Conservation (phyloP, 75 land plant genomes). For the Pseudotsuga menziesii region DNA sequence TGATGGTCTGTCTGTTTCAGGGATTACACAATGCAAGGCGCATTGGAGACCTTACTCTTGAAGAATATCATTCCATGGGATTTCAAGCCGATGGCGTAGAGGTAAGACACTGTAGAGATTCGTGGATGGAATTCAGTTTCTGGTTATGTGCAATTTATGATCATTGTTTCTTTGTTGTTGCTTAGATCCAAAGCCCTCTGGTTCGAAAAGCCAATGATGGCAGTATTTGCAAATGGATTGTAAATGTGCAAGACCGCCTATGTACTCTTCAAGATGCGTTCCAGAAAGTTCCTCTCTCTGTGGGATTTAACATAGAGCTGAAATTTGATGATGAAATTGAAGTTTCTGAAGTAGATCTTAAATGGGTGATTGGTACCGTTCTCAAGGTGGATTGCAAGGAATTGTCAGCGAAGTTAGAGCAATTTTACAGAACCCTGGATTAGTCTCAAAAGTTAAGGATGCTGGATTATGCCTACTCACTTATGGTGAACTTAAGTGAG, state of each 20-base stretch:
- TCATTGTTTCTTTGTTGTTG: background rate
- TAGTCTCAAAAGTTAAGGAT: conserved; percentile 43
- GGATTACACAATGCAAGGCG: background rate
- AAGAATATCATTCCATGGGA: conserved; percentile 6
- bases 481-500: conserved; percentile 87
- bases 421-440: conserved; percentile 54
- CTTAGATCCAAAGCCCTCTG: conserved; percentile 49
- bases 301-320: conserved; percentile 90
- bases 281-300: conserved; percentile 43
- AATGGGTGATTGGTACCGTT: background rate
- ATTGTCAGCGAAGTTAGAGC: conserved; percentile 83
- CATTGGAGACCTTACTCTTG: conserved; percentile 3
- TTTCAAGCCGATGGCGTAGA: conserved; percentile 1
- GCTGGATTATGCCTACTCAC: conserved; percentile 60
- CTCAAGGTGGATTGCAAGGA: conserved; percentile 54
- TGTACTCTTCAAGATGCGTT: conserved; percentile 87
- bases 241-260: conserved; percentile 53
- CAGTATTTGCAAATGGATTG: conserved; percentile 51
- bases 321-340: conserved; percentile 70
- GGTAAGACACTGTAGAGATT: background rate
- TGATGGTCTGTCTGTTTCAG: background rate
- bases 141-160: background rate
- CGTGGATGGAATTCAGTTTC: background rate
- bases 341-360: conserved; percentile 24
- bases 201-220: conserved; percentile 60